These are phyloP conservation scores for Penicillium tannophilum DNA, from an alignment of 495 filamentous ascomycete genomes.

Conservation along the genomic window DNA sequence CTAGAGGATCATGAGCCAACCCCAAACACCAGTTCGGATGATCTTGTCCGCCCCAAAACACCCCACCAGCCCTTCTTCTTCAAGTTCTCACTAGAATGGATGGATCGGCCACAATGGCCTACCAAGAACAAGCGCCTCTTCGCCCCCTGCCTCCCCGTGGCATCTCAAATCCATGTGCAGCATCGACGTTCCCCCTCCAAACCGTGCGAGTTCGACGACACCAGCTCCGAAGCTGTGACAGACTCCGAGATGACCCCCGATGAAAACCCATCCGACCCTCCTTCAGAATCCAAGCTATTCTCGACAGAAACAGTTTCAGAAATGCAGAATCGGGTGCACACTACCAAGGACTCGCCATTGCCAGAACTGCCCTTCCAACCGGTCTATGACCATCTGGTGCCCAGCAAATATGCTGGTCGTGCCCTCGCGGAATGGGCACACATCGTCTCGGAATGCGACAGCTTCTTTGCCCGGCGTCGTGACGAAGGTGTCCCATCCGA, in stretches of 20 bases:
- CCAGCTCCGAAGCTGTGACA: slow-evolving; percentile 13
- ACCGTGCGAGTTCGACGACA: slow-evolving; percentile 28
- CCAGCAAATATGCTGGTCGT: slow-evolving; percentile 77
- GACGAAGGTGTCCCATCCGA: slow-evolving; percentile 81
- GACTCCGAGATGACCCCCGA: background rate
- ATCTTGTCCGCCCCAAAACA: slow-evolving; percentile 37
- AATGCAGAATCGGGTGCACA: slow-evolving; percentile 14
- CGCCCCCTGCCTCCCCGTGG: slow-evolving; percentile 74
- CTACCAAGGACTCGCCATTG: slow-evolving; percentile 27
- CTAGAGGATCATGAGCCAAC: slow-evolving; percentile 32
- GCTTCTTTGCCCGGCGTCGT: slow-evolving; percentile 84
- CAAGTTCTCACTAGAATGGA: slow-evolving; percentile 79
- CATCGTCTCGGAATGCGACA: slow-evolving; percentile 85
- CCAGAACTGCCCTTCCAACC: slow-evolving; percentile 24
- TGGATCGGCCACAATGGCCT: slow-evolving; percentile 56
- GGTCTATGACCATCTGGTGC: slow-evolving; percentile 34
- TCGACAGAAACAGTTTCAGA: slow-evolving; percentile 10
- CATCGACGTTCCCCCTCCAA: slow-evolving; percentile 32
- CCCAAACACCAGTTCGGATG: slow-evolving; percentile 26
- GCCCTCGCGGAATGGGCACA: slow-evolving; percentile 90
- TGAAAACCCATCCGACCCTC: background rate
- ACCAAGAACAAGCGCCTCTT: slow-evolving; percentile 63
- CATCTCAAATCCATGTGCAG: slow-evolving; percentile 56
- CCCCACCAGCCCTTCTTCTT: slow-evolving; percentile 68
- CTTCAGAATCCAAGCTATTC: background rate